Evolutionary conservation across 495 filamentous ascomycete species (phyloP).

Genomic region (Aspergillus diversus): DNA sequence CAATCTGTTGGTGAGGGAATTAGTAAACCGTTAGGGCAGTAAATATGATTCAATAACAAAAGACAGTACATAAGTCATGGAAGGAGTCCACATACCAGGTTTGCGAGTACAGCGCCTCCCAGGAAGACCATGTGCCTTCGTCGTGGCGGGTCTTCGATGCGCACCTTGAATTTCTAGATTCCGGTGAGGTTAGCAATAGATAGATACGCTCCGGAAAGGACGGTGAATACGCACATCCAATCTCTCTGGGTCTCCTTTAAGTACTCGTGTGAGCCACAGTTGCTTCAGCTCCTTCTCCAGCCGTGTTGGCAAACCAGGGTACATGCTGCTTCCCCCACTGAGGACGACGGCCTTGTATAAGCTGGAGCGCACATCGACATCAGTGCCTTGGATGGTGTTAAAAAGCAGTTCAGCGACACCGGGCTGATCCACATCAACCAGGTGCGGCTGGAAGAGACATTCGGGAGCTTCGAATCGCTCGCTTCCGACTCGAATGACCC

Average conservation of each 20-base stretch:
- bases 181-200: constrained; percentile 25
- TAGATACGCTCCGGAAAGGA: neutral
- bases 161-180: constrained; percentile 92
- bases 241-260: constrained; percentile 87
- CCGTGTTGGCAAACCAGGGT: constrained; percentile 89
- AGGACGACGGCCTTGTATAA: constrained; percentile 97
- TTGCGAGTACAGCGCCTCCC: constrained; percentile 93
- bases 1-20: constrained; percentile 62
- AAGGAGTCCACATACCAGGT: constrained; percentile 61
- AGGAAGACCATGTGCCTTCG: constrained; percentile 99
- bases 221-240: constrained; percentile 63
- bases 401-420: constrained; percentile 96
- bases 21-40: neutral
- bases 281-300: constrained; percentile 99
- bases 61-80: too few relatives aligned
- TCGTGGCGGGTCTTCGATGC: constrained; percentile 96
- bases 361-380: constrained; percentile 90
- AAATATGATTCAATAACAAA: constrained; percentile 26
- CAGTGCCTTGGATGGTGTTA: constrained; percentile 95
- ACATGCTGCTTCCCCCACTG: constrained; percentile 97
- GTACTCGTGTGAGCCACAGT: constrained; percentile 91
- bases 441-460: constrained; percentile 97
- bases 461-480: constrained; percentile 98
- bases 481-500: constrained; percentile 92
- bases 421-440: constrained; percentile 96